phyloP scores from a whole-genome alignment of 192 early-diverging fungal species.

The Entomortierella beljakovae region DNA sequence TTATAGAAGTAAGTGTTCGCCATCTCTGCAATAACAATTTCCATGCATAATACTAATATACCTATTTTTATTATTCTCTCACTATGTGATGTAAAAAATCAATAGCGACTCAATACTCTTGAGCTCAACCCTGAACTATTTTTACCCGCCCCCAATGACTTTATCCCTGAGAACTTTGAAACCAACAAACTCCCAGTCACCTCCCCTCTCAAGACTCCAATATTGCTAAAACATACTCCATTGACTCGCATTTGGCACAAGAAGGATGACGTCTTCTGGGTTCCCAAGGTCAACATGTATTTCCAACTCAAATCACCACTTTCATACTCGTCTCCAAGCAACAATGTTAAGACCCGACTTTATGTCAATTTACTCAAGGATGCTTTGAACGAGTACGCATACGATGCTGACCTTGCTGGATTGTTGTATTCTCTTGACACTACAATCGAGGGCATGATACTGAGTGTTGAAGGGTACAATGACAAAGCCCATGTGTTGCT shows the following conservation, averaged over 20 bases:
- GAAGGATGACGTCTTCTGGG: slow-evolving; percentile 92
- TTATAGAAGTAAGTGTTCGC: slow-evolving; percentile 57
- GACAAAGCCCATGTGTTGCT: slow-evolving; percentile 85
- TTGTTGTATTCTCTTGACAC: slow-evolving; percentile 81
- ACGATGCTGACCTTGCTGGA: slow-evolving; percentile 92
- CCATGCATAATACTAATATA: background rate
- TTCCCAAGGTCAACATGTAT: slow-evolving; percentile 87
- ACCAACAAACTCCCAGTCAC: slow-evolving; percentile 60
- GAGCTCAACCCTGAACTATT: slow-evolving; percentile 67
- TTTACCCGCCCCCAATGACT: slow-evolving; percentile 82
- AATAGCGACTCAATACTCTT: slow-evolving; percentile 58
- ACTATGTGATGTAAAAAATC: slow-evolving; percentile 9
- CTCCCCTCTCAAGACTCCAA: slow-evolving; percentile 21
- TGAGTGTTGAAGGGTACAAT: slow-evolving; percentile 87
- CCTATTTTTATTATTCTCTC: background rate
- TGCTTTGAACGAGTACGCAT: slow-evolving; percentile 85
- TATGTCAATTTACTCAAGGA: slow-evolving; percentile 87
- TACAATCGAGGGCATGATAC: slow-evolving; percentile 74
- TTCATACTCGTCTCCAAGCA: slow-evolving; percentile 78
- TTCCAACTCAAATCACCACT: slow-evolving; percentile 79
- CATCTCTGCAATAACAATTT: background rate
- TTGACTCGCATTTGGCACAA: slow-evolving; percentile 89
- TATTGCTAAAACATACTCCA: slow-evolving; percentile 70
- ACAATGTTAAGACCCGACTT: slow-evolving; percentile 75
- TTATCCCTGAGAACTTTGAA: slow-evolving; percentile 87